Evolutionary conservation across 345 rosid species (phyloP), one percentile per base, ranked within the genome.

Genomic region (Gossypium bickii): DNA sequence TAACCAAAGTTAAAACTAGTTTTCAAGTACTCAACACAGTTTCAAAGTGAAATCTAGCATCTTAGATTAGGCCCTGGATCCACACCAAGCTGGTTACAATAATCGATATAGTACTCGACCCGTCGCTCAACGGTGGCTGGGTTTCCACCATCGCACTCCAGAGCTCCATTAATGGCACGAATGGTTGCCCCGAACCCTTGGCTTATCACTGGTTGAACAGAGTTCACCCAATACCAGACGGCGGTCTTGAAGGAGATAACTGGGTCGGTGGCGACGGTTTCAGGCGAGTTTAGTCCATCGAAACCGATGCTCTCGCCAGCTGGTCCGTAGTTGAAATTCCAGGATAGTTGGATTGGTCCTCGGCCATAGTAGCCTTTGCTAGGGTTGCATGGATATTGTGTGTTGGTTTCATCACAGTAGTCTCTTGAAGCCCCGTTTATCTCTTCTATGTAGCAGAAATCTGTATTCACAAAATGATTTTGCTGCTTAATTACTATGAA

Each of bases 141-240:
- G 41, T 82, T 85, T 3, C 78, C 80, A 0, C 90, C 91, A 15
- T 85, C 80, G 44, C 92, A 90, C 38, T 88, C 95, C n/a, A 80
- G 24, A 4, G 79, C 80, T 0, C 92, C 85, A 56, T 90, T 90
- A 22, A 88, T 88, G 77, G 91, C 90, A 2, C 85, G 78, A 64
- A 88, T 90, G 24, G 91, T 88, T 58, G 89, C 86, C 4, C 95
- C 95, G 34, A 90, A 90, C 6, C 94, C 94, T 74, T 88, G 85
- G 65, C 64, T 34, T 0, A 88, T 13, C 4, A 86, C 89, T 0
- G 92, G 78, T 0, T 81, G 89, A 10, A 87, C 91, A 38, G 12
- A 74, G 10, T 77, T 79, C 83, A 81, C 87, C 97, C 92, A 89
- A 67, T 72, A 91, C 97, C 97, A 89, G 16, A 91, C 49, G 13